Evolutionary conservation across 2,329 filamentous ascomycete genomes (phyloP).

Genomic region (Hypoxylon sp.): DNA sequence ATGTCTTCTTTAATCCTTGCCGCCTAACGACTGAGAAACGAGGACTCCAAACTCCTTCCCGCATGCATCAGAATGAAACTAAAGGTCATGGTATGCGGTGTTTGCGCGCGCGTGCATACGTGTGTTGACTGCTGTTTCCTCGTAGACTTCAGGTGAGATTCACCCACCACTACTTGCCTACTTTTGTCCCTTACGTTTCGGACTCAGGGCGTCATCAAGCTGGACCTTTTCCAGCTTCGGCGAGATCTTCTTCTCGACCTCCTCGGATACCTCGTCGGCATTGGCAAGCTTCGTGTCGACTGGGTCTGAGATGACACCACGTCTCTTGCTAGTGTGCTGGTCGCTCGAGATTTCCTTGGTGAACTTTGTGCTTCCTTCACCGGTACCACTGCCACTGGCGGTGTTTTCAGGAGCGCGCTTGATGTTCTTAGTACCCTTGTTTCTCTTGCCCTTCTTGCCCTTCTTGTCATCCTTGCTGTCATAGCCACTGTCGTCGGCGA

Average conservation of each 20-base stretch:
- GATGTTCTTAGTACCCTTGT: neutral
- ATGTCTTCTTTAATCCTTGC: neutral
- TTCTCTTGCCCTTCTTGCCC: neutral
- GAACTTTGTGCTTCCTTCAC: neutral
- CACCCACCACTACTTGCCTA: neutral
- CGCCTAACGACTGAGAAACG: neutral
- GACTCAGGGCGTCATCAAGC: neutral
- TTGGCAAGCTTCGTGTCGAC: neutral
- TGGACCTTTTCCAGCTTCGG: neutral
- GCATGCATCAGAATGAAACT: neutral
- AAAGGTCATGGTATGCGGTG: neutral
- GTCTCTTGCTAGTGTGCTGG: constrained; percentile 8
- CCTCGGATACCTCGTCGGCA: neutral
- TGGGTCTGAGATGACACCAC: neutral
- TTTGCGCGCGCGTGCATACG: neutral
- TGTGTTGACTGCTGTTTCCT: neutral
- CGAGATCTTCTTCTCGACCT: neutral
- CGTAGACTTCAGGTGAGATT: neutral
- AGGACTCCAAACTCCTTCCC: neutral
- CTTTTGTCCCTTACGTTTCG: neutral
- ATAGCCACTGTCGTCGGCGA: neutral
- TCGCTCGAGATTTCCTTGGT: constrained; percentile 1
- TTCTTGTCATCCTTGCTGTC: neutral
- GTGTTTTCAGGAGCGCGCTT: neutral
- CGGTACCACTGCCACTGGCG: neutral